A percentile compares a stretch with the other conserved stretches of the same genome.
Evolutionary conservation across 2,329 filamentous ascomycete genomes (phyloP).

Genomic region (Paecilomyces sp.): DNA sequence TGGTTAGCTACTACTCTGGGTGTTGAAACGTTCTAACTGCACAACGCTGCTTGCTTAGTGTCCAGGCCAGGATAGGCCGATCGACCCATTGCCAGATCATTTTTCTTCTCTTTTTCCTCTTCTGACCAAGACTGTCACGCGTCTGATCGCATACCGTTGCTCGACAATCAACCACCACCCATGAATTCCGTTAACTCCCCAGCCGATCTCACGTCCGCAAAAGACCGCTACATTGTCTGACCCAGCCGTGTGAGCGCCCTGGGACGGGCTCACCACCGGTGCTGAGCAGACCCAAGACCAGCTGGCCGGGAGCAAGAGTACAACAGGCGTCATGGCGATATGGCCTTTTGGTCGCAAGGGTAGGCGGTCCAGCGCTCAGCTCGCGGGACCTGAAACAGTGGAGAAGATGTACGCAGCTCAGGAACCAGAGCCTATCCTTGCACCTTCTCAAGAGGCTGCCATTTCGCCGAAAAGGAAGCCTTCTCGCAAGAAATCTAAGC

Average conservation of each 20-base stretch:
- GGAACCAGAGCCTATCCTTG: conserved; percentile 9
- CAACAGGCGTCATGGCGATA: conserved; percentile 55
- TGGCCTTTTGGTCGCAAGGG: conserved; percentile 77
- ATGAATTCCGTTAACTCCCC: conserved; percentile 1
- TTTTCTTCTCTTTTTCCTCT: not conserved
- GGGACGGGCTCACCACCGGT: not conserved
- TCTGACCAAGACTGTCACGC: not conserved
- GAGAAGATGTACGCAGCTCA: conserved; percentile 28
- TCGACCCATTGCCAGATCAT: not conserved
- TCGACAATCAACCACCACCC: not conserved
- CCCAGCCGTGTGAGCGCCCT: not conserved
- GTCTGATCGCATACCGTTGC: not conserved
- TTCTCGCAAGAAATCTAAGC: conserved; percentile 27
- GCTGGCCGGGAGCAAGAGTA: not conserved
- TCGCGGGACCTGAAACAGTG: conserved; percentile 46
- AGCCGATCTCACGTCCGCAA: not conserved
- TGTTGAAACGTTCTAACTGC: not conserved
- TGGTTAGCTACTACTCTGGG: not conserved
- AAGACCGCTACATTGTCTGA: conserved; percentile 3
- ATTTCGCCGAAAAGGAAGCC: conserved; percentile 21
- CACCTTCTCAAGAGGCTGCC: conserved; percentile 1
- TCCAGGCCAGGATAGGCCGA: not conserved
- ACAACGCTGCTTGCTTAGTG: not conserved
- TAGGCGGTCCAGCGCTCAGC: conserved; percentile 56
- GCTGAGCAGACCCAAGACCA: not conserved